Conservation (phyloP, 441 rosid species). For the Erodium moschatum region DNA sequence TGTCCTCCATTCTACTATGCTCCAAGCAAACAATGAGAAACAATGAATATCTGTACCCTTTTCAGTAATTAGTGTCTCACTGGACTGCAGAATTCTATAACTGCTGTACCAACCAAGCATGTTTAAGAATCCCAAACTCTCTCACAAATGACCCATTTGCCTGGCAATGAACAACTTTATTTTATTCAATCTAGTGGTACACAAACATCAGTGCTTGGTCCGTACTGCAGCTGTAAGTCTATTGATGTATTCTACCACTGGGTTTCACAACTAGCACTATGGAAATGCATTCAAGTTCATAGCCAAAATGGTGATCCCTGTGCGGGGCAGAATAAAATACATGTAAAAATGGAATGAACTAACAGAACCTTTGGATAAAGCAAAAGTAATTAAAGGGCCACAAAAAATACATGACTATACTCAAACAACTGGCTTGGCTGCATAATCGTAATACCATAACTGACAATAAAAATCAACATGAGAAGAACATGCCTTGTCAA, state of each 20-base stretch:
- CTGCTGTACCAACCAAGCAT: not conserved
- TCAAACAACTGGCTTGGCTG: not conserved
- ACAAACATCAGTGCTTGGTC: not conserved
- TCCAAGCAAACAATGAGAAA: not conserved
- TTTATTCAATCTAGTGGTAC: not conserved
- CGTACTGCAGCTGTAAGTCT: not conserved
- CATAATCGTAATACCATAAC: not conserved
- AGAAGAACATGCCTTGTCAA: conserved; percentile 54
- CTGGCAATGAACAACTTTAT: not conserved
- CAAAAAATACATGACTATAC: not conserved
- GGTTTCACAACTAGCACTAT: not conserved
- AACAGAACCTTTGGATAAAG: not conserved
- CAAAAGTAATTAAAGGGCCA: not conserved
- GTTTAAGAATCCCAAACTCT: not conserved
- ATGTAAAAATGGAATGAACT: too few species aligned
- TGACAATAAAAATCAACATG: conserved; percentile 3
- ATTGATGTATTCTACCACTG: not conserved
- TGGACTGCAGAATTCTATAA: not conserved
- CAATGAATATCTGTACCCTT: not conserved
- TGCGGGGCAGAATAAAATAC: too few species aligned
- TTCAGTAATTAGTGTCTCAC: not conserved
- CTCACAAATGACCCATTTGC: not conserved
- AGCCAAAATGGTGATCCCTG: too few species aligned
- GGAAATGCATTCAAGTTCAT: conserved; percentile 2
- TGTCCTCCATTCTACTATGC: not conserved